These are phyloP conservation scores for Vigna angularis DNA, from an alignment of 306 rosid genomes.

Conservation along the genomic window DNA sequence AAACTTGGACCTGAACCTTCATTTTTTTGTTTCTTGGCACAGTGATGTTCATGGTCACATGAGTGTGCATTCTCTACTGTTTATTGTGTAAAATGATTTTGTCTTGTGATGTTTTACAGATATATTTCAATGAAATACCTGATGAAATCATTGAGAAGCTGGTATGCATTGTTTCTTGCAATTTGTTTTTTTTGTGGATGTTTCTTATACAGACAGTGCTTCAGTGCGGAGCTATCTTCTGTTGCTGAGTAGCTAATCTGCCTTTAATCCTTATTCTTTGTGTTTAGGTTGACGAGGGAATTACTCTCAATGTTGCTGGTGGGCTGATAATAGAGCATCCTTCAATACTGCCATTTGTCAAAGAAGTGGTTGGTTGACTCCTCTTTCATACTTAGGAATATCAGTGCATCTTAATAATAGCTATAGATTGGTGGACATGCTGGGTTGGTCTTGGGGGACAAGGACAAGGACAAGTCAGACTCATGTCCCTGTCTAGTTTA, in stretches of 20 bases:
- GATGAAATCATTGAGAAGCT: conserved; percentile 82
- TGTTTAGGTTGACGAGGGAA: conserved; percentile 84
- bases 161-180: conserved; percentile 60
- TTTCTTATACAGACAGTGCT: conserved; percentile 23
- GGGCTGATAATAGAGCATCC: conserved; percentile 96
- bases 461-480: conserved; percentile 26
- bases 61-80: not conserved
- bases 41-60: conserved; percentile 2
- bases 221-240: not conserved
- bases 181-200: conserved; percentile 29
- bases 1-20: conserved; percentile 19
- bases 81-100: conserved; percentile 35
- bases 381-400: conserved; percentile 28
- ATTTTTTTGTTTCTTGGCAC: conserved; percentile 26
- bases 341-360: conserved; percentile 72
- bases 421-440: conserved; percentile 1
- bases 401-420: conserved; percentile 32
- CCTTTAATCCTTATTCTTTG: conserved; percentile 10
- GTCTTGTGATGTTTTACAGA: conserved; percentile 61
- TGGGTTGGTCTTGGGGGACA: conserved; percentile 28
- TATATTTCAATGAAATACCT: conserved; percentile 87
- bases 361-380: conserved; percentile 85
- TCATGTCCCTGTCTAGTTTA: conserved; percentile 27
- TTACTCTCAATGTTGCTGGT: conserved; percentile 87
- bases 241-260: conserved; percentile 22